phyloP scores from a whole-genome alignment of 305 asterid species.

The Ajuga reptans region DNA sequence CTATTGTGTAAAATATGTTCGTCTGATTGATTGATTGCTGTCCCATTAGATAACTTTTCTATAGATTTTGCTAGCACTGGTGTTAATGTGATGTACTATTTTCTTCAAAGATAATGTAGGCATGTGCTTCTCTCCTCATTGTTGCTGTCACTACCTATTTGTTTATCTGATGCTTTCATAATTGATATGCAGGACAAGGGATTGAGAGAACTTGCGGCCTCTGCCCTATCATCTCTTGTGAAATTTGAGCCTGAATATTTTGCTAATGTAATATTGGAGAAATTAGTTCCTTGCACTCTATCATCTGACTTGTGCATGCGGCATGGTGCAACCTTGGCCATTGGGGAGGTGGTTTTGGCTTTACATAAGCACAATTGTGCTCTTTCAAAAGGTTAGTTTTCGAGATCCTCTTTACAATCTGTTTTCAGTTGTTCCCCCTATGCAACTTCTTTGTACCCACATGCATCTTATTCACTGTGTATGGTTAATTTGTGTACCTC shows the following conservation, averaged over 20 bases:
- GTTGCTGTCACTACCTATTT: slow-evolving; percentile 17
- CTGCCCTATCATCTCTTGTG: slow-evolving; percentile 77
- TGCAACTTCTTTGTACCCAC: background rate
- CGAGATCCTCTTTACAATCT: slow-evolving; percentile 9
- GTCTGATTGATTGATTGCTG: background rate
- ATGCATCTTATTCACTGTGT: background rate
- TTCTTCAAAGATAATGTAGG: background rate
- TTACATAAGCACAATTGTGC: slow-evolving; percentile 46
- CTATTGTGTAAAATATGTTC: background rate
- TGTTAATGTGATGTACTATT: background rate
- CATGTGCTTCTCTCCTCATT: slow-evolving; percentile 22
- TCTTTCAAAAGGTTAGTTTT: slow-evolving; percentile 60
- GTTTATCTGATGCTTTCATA: slow-evolving; percentile 19
- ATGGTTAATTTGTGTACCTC: background rate
- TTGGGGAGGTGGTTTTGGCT: slow-evolving; percentile 82
- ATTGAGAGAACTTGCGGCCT: slow-evolving; percentile 91
- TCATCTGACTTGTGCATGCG: slow-evolving; percentile 95
- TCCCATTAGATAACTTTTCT: background rate
- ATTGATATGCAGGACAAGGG: slow-evolving; percentile 67
- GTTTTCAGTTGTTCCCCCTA: background rate
- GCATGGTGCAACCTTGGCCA: slow-evolving; percentile 92
- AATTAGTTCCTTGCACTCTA: slow-evolving; percentile 75
- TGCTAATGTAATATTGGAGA: slow-evolving; percentile 54
- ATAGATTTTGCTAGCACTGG: slow-evolving; percentile 3
- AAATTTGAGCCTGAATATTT: slow-evolving; percentile 76